Evolutionary conservation across 139 green algal species (phyloP).

Genomic region (Closterium sp.): DNA sequence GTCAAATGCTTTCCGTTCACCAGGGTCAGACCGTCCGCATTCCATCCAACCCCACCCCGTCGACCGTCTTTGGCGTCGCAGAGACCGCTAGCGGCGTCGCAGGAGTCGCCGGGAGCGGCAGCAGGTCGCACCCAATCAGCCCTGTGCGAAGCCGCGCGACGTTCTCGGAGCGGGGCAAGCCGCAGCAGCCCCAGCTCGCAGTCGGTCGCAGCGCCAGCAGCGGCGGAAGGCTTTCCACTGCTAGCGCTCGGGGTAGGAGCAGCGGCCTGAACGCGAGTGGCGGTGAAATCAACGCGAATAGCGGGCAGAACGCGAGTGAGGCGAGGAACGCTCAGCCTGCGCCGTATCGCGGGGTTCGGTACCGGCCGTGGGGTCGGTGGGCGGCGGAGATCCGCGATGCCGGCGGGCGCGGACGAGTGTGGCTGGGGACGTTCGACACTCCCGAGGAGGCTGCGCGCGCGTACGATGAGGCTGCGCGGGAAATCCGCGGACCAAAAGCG

Average conservation of each 20-base stretch:
- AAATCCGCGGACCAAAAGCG: neutral
- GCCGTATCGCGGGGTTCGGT: constrained; percentile 1
- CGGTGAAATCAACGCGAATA: neutral
- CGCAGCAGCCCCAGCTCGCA: neutral
- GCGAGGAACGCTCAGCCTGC: neutral
- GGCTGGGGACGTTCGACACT: constrained; percentile 13
- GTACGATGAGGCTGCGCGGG: constrained; percentile 11
- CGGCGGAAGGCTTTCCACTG: neutral
- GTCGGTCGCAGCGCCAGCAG: neutral
- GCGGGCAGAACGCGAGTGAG: neutral
- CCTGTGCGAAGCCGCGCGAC: neutral
- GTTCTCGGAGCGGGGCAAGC: neutral
- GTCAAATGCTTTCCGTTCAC: neutral
- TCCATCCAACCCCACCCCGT: neutral
- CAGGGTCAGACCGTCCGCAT: neutral
- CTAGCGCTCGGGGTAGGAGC: neutral
- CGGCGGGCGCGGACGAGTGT: neutral
- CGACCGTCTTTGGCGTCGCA: neutral
- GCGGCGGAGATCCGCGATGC: constrained; percentile 26
- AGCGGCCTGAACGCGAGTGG: neutral
- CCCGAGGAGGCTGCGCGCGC: constrained; percentile 16
- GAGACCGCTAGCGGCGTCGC: no score
- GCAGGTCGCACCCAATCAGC: neutral
- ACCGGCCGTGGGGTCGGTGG: constrained; percentile 18
- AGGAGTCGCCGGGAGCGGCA: neutral